Base-by-base conservation (phyloP, 495 filamentous ascomycete species). In the Aspergillus sparsus region DNA sequence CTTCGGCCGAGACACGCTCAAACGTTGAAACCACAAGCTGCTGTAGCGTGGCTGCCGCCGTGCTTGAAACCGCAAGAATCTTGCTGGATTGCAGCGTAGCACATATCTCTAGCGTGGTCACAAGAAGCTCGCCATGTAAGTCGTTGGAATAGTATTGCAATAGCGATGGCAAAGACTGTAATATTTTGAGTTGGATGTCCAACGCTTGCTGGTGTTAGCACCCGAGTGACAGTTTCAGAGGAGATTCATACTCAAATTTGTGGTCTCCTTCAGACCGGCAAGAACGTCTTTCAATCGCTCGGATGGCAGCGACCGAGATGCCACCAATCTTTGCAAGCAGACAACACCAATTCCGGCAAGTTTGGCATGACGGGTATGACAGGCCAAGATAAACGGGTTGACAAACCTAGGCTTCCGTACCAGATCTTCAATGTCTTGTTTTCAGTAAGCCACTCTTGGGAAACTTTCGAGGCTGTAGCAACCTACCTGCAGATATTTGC, bases 101-200 rank as follows among this genome's bases (percentile, higher is more conserved):
- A 72, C 94, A 98, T 71, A 97, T 89, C 68, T 95, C 89, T 62
- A 98, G 79, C 3, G 89, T 86, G 31, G 83, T 89, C 35, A 87
- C 88, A 39, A 98, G 80, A 13, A 97, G 80, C 52, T 93, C 88
- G 3, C 89, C 91, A 53, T 86, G 85, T 32, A 98, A 73, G 45
- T 93, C 88, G 57, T 83, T 82, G 0, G 90, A 86, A 75, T 97
- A 98, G 70, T 94, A 94, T 63, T 97, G 92, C 7, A 97, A 76
- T 39, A 98, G 68, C 1, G 92, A 89, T n/a, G 95, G 94, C 34
- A 98, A 77, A 0, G 92, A 90, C 70, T 98, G 94, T 15, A 98
- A 78, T 33, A 98, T 95, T 74, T 97, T 98, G 52, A 98, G 83
- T 66, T 98, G 94, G 3, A 97, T 88, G 71, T 98, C 95, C 50